Percentiles rank a stretch among this genome's conserved stretches.
Evolutionary conservation across 2,329 filamentous ascomycete species (phyloP).

Genomic region (Ramichloridium luteum): DNA sequence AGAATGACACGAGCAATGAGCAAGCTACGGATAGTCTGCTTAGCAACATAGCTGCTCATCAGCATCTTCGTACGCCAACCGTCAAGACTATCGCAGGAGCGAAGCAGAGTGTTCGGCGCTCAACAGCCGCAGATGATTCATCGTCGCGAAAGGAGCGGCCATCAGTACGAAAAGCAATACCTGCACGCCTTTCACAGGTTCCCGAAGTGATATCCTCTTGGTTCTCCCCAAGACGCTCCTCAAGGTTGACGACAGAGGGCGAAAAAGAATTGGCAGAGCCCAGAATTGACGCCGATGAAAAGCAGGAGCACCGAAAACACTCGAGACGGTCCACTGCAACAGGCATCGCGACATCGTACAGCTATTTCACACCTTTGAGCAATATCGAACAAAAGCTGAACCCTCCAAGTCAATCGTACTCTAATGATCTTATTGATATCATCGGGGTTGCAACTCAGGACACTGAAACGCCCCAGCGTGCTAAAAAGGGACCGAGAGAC

Average conservation of each 20-base stretch:
- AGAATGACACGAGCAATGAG: no score
- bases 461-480: conserved; percentile 25
- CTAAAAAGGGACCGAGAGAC: conserved; percentile 32
- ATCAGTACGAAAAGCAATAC: conserved; percentile 19
- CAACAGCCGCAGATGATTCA: no score
- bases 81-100: no score
- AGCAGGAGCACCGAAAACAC: neutral
- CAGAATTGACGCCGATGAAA: neutral
- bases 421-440: conserved; percentile 28
- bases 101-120: no score
- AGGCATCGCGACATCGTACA: conserved; percentile 30
- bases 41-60: no score
- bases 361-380: conserved; percentile 35
- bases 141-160: no score
- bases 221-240: conserved; percentile 24
- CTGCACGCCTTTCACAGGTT: conserved; percentile 20
- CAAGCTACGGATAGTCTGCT: no score
- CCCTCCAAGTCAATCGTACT: conserved; percentile 23
- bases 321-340: conserved; percentile 2
- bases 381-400: conserved; percentile 30
- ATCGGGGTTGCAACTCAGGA: conserved; percentile 31
- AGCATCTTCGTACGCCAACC: no score
- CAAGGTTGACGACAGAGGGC: conserved; percentile 5
- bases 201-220: conserved; percentile 25
- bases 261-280: conserved; percentile 3